Conservation (phyloP, 2,329 filamentous ascomycete genomes). For the Lecanicillium sp. region DNA sequence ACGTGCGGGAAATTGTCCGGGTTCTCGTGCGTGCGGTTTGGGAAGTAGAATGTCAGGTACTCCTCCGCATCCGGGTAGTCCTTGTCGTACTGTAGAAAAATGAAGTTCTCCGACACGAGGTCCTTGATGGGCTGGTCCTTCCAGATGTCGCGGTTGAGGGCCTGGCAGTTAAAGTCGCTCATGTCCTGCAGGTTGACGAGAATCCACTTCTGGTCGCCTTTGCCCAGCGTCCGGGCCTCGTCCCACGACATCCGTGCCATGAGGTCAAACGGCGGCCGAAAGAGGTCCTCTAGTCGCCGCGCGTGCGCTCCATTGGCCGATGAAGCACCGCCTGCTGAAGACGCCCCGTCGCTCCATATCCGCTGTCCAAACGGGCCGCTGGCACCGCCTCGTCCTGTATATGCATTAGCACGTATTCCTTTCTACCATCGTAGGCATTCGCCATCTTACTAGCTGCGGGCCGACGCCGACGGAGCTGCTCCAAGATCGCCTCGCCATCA, state of each 20-base stretch:
- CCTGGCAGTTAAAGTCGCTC: constrained; percentile 89
- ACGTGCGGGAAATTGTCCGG: constrained; percentile 93
- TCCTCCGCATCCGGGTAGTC: constrained; percentile 70
- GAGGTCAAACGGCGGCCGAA: constrained; percentile 84
- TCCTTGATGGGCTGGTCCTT: constrained; percentile 74
- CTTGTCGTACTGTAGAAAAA: constrained; percentile 93
- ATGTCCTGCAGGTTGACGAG: constrained; percentile 93
- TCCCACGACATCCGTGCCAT: constrained; percentile 80
- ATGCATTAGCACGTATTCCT: constrained; percentile 7
- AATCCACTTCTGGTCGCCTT: constrained; percentile 87
- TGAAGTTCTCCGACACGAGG: constrained; percentile 84
- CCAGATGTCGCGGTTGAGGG: constrained; percentile 92
- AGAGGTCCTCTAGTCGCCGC: constrained; percentile 80
- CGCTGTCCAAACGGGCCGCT: constrained; percentile 33
- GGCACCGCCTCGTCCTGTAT: constrained; percentile 19
- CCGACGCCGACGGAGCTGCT: constrained; percentile 53
- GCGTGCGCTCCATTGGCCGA: constrained; percentile 57
- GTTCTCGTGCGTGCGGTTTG: constrained; percentile 62
- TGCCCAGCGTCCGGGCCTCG: constrained; percentile 75
- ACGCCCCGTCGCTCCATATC: constrained; percentile 30
- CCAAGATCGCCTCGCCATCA: constrained; percentile 54
- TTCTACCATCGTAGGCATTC: neutral
- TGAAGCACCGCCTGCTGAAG: constrained; percentile 18
- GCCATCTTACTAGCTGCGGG: constrained; percentile 26
- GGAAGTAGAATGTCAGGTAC: constrained; percentile 89